phyloP scores from a whole-genome alignment of 306 rosid species.

The Glycyrrhiza uralensis region DNA sequence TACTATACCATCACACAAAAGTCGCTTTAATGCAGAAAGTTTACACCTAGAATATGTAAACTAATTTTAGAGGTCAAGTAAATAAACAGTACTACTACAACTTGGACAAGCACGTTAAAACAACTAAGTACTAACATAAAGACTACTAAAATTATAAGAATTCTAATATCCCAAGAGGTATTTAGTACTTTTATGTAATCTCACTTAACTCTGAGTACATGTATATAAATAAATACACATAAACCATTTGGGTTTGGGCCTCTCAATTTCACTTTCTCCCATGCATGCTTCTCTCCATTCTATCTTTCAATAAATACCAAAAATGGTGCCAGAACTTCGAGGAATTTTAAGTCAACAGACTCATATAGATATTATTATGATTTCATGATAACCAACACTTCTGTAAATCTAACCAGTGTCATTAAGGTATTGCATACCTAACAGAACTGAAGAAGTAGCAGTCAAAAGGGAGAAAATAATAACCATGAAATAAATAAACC shows the following conservation, averaged over 20 bases:
- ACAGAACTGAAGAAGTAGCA: not conserved
- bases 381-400: not conserved
- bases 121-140: not conserved
- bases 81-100: too few relatives aligned
- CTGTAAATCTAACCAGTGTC: not conserved
- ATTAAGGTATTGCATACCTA: not conserved
- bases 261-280: not conserved
- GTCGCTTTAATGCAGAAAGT: not conserved
- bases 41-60: not conserved
- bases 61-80: too few relatives aligned
- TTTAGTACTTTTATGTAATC: not conserved
- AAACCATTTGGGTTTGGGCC: not conserved
- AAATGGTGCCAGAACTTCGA: not conserved
- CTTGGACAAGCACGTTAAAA: not conserved
- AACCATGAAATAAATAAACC: not conserved
- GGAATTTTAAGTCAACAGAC: not conserved
- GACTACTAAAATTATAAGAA: not conserved
- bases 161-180: not conserved
- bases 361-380: not conserved
- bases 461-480: not conserved
- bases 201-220: not conserved
- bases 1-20: not conserved
- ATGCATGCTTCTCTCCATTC: not conserved
- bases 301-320: not conserved
- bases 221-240: not conserved